A percentile compares a stretch with the other conserved stretches of the same genome.
Conservation (phyloP, 2,329 filamentous ascomycete genomes). For the Aspergillus japonicus region DNA sequence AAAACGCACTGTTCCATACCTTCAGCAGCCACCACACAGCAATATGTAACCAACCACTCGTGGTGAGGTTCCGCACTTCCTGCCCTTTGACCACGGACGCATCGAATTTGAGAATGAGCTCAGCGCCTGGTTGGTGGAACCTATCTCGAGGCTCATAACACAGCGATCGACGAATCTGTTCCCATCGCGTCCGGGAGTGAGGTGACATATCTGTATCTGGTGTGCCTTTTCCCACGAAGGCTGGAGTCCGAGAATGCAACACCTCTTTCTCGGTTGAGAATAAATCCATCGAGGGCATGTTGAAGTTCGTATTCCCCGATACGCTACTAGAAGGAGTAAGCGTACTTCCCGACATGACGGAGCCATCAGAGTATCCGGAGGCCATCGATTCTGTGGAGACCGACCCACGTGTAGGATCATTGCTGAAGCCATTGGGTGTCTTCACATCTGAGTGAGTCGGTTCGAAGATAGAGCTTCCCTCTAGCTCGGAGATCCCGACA, state of each 20-base stretch:
- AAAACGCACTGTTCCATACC: constrained; percentile 12
- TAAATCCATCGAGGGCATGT: background rate
- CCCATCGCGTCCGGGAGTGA: constrained; percentile 21
- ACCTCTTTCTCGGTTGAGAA: constrained; percentile 4
- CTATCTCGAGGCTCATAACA: constrained; percentile 28
- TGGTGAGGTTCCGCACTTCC: constrained; percentile 22
- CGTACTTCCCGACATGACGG: constrained; percentile 9
- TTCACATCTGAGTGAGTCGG: background rate
- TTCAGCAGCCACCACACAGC: constrained; percentile 37
- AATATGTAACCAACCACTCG: constrained; percentile 31
- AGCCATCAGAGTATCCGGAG: constrained; percentile 20
- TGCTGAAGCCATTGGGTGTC: background rate
- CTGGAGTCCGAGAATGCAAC: background rate
- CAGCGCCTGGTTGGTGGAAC: constrained; percentile 24
- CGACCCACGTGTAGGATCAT: constrained; percentile 11
- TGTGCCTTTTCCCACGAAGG: background rate
- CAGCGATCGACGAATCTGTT: constrained; percentile 27
- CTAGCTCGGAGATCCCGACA: background rate
- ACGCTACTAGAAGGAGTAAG: constrained; percentile 12
- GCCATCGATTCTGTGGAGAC: constrained; percentile 22
- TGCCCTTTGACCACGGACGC: constrained; percentile 21
- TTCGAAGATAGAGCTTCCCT: background rate
- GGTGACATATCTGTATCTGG: constrained; percentile 21
- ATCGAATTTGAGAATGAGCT: constrained; percentile 21
- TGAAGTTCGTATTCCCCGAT: background rate